Conservation (phyloP, 495 filamentous ascomycete species). For the Xylaria telfairii region DNA sequence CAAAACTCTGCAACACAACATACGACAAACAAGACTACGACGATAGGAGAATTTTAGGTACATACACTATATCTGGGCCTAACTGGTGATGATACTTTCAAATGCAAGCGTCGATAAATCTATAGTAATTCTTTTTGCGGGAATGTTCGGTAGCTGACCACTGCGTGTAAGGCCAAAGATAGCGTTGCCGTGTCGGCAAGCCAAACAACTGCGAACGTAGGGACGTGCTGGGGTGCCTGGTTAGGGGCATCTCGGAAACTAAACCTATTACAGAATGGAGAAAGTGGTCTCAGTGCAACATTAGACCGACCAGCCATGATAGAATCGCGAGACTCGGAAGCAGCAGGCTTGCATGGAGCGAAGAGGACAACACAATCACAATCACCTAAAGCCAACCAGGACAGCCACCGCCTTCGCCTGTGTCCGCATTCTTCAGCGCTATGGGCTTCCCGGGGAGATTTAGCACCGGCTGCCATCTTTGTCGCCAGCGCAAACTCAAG, state of each 20-base stretch:
- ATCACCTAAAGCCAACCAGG: background rate
- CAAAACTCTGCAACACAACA: too few species aligned
- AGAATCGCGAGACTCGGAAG: background rate
- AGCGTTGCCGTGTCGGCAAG: too few species aligned
- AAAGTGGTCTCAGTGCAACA: background rate
- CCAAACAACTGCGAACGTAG: too few species aligned
- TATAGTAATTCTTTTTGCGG: too few species aligned
- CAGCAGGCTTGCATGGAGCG: background rate
- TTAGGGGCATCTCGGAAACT: background rate
- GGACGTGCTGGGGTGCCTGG: background rate
- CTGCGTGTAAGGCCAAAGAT: too few species aligned
- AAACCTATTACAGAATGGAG: background rate
- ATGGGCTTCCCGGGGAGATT: background rate
- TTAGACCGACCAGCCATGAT: background rate
- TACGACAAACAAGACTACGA: too few species aligned
- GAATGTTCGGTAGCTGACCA: too few species aligned
- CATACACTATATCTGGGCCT: too few species aligned
- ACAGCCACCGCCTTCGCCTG: background rate
- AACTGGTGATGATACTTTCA: too few species aligned
- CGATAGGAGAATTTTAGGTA: too few species aligned
- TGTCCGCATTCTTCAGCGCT: background rate
- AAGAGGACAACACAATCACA: background rate
- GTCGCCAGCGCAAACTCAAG: background rate
- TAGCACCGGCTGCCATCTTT: background rate
- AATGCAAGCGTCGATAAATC: too few species aligned